Percentiles rank a stretch among this genome's conserved stretches.
Evolutionary conservation across 176 grass and related monocot species (phyloP).

Genomic region (Poa annua): DNA sequence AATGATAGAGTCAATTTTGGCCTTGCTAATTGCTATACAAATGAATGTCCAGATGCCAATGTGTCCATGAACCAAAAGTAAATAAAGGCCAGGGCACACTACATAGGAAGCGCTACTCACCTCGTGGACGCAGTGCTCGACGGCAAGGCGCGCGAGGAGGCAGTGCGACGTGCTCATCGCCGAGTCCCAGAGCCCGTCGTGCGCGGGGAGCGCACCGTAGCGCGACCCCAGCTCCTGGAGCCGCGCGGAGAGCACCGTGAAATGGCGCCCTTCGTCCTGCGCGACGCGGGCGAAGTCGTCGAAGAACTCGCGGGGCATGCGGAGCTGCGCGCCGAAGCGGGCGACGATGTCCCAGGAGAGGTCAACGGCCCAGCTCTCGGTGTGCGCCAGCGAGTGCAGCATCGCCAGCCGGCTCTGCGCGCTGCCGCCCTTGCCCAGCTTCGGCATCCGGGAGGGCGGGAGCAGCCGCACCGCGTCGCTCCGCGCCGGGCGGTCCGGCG

Average conservation of each 20-base stretch:
- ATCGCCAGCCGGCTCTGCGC: conserved; percentile 79
- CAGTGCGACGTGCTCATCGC: conserved; percentile 64
- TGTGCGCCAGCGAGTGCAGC: conserved; percentile 88
- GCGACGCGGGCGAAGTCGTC: conserved; percentile 77
- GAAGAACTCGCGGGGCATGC: conserved; percentile 85
- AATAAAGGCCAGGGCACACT: not conserved
- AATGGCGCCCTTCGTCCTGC: conserved; percentile 78
- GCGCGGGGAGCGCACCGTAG: conserved; percentile 82
- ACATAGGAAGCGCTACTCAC: conserved; percentile 34
- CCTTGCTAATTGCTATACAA: not conserved
- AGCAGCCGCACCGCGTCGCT: conserved; percentile 70
- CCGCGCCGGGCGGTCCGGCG: conserved; percentile 68
- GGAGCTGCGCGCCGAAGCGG: conserved; percentile 60
- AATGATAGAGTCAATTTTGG: not conserved
- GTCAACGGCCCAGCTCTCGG: conserved; percentile 96
- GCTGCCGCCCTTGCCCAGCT: conserved; percentile 86
- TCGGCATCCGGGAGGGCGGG: conserved; percentile 64
- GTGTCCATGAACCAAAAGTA: not conserved
- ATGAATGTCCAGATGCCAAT: not conserved
- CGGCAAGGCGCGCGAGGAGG: conserved; percentile 80
- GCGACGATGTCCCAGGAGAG: conserved; percentile 93
- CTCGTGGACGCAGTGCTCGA: conserved; percentile 93
- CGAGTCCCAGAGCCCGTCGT: conserved; percentile 94
- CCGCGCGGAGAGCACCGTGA: conserved; percentile 61
- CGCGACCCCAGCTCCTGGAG: conserved; percentile 69